Conservation (phyloP, 1,284 basidiomycete genomes). For the Tilletia walkeri region DNA sequence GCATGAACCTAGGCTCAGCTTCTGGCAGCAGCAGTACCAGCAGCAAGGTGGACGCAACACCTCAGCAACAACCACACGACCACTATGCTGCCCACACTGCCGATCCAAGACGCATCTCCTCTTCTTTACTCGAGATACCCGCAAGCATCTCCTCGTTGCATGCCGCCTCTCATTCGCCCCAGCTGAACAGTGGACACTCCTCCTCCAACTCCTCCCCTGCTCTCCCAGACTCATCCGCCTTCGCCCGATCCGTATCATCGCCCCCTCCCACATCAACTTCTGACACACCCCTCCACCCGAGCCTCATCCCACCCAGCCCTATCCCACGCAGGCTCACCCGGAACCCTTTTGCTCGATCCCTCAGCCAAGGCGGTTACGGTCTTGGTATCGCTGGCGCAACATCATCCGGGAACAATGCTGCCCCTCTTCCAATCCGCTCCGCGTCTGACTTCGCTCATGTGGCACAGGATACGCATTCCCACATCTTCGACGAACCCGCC, state of each 20-base stretch:
- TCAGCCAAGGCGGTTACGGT: not conserved
- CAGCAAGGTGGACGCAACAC: too few relatives aligned
- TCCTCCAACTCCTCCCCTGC: not conserved
- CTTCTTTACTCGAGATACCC: too few relatives aligned
- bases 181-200: not conserved
- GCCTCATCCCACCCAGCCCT: constrained; percentile 1
- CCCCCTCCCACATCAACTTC: not conserved
- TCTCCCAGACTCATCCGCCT: not conserved
- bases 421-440: too few relatives aligned
- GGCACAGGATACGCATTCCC: not conserved
- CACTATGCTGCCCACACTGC: too few relatives aligned
- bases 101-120: too few relatives aligned
- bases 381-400: not conserved
- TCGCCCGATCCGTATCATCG: not conserved
- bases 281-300: constrained; percentile 1
- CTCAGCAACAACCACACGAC: too few relatives aligned
- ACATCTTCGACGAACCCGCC: not conserved
- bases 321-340: constrained; percentile 6
- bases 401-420: too few relatives aligned
- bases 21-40: not conserved
- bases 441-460: not conserved
- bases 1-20: not conserved
- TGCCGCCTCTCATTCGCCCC: too few relatives aligned
- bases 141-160: too few relatives aligned
- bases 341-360: constrained; percentile 6